phyloP scores from a whole-genome alignment of 805 yeast species.

The Yamadazyma laniorum region DNA sequence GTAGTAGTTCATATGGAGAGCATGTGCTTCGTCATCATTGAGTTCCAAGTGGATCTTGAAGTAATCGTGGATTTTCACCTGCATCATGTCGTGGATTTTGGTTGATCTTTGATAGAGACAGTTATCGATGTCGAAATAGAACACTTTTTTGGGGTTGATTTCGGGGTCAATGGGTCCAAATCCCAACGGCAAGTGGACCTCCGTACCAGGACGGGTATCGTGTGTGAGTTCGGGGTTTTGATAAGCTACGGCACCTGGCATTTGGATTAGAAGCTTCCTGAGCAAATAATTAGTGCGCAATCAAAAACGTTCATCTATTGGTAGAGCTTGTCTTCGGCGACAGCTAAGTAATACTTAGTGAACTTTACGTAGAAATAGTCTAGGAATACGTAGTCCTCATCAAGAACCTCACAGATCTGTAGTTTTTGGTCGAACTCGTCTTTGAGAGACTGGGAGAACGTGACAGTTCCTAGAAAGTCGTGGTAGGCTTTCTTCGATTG shows the following conservation, averaged over 20 bases:
- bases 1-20: constrained; percentile 73
- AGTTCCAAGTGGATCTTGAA: constrained; percentile 64
- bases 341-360: neutral
- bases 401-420: constrained; percentile 1
- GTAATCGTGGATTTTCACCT: constrained; percentile 75
- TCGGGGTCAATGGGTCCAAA: constrained; percentile 33
- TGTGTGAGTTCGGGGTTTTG: constrained; percentile 24
- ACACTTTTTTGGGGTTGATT: constrained; percentile 32
- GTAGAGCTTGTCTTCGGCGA: neutral
- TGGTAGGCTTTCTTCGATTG: constrained; percentile 10
- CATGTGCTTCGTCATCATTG: constrained; percentile 69
- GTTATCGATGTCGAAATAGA: constrained; percentile 93
- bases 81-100: constrained; percentile 84
- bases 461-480: constrained; percentile 6
- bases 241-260: constrained; percentile 16
- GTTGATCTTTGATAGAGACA: constrained; percentile 78
- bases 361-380: constrained; percentile 10
- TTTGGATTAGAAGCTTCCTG: neutral
- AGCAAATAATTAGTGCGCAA: neutral
- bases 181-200: constrained; percentile 29
- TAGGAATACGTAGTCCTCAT: constrained; percentile 7
- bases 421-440: constrained; percentile 3
- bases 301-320: neutral
- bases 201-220: constrained; percentile 17
- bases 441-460: neutral